Evolutionary conservation across 805 yeast species (phyloP), one percentile per base, ranked within the genome.

Genomic region (Kockiozyma suomiensis): DNA sequence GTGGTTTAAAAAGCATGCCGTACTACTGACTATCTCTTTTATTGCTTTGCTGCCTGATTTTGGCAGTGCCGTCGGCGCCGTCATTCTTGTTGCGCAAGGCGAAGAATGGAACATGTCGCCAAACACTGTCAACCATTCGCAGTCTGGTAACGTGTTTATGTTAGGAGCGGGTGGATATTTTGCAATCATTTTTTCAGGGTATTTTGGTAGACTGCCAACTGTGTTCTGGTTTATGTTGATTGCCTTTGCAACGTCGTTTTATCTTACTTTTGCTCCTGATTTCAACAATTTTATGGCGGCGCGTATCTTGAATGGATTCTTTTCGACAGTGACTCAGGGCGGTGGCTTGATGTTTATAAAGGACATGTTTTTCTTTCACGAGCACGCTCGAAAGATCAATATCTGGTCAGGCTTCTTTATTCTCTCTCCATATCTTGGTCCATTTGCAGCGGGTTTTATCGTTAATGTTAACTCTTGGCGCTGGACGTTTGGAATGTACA

Each of bases 281-380:
- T 63, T 48, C 38, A 35, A 33, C 45, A 59, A 37, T 23, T 64
- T 23, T 38, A 52, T 30, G 66, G 66, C 56, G 7, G 63, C 63
- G 1, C 66, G 77, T n/a, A 70, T 78, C 43, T 63, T 79, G 23
- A 75, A 76, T 41, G 80, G 79, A 67, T 70, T 86, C 49, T 52
- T 52, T 32, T 41, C 49, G 48, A n/a, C 87, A 69, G 88, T 85
- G n/a, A 92, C 93, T 17, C 85, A 87, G 19, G 80, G 86, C 38
- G 96, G 88, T 71, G 83, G 89, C 3, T 90, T 70, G 61, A 30
- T 30, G 33, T 91, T 78, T 81, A 66, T 81, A 21, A 76, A 90
- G 1, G 96, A 90, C 70, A 81, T 88, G n/a, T n/a, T 82, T 70
- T 89, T 79, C 73, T 86, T 84, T 65, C 96, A 89, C 71, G 91